A percentile compares a stretch with the other conserved stretches of the same genome.
phyloP scores from a whole-genome alignment of 2,329 filamentous ascomycete genomes.

The Arthrobotrys megalospora region DNA sequence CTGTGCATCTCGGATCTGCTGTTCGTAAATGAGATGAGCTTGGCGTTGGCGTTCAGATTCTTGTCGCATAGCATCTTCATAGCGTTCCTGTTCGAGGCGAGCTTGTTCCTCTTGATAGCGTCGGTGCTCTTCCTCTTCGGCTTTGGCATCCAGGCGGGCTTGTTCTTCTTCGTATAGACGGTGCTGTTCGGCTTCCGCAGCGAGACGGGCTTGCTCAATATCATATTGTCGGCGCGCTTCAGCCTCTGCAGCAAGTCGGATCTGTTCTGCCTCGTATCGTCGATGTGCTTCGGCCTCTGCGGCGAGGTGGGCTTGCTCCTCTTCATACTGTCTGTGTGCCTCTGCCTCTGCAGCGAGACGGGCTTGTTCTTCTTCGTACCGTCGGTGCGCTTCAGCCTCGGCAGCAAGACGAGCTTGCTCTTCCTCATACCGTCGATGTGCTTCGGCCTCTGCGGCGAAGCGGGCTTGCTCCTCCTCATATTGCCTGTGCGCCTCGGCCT shows the following conservation, averaged over 20 bases:
- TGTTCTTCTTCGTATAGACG: slow-evolving; percentile 32
- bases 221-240: slow-evolving; percentile 11
- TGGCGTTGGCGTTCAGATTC: slow-evolving; percentile 54
- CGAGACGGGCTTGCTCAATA: slow-evolving; percentile 29
- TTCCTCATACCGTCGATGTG: slow-evolving; percentile 4
- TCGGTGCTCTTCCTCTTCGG: slow-evolving; percentile 36
- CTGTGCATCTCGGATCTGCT: slow-evolving; percentile 45
- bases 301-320: slow-evolving; percentile 21
- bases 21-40: slow-evolving; percentile 51
- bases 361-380: slow-evolving; percentile 30
- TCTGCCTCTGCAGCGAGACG: slow-evolving; percentile 34
- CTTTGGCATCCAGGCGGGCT: slow-evolving; percentile 32
- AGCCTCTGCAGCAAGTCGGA: background rate
- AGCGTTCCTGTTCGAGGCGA: slow-evolving; percentile 21
- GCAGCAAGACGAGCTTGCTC: slow-evolving; percentile 29
- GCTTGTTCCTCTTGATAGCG: slow-evolving; percentile 36
- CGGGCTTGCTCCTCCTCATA: slow-evolving; percentile 26
- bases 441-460: slow-evolving; percentile 31
- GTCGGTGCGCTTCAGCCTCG: slow-evolving; percentile 26
- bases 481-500: slow-evolving; percentile 10
- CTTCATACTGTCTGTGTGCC: slow-evolving; percentile 21
- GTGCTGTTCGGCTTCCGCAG: slow-evolving; percentile 4
- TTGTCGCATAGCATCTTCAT: slow-evolving; percentile 29
- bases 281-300: slow-evolving; percentile 31
- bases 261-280: slow-evolving; percentile 10